Evolutionary conservation across 1,139 yeast species (phyloP), one percentile per base, ranked within the genome.

Genomic region (Yamadazyma dendronema): DNA sequence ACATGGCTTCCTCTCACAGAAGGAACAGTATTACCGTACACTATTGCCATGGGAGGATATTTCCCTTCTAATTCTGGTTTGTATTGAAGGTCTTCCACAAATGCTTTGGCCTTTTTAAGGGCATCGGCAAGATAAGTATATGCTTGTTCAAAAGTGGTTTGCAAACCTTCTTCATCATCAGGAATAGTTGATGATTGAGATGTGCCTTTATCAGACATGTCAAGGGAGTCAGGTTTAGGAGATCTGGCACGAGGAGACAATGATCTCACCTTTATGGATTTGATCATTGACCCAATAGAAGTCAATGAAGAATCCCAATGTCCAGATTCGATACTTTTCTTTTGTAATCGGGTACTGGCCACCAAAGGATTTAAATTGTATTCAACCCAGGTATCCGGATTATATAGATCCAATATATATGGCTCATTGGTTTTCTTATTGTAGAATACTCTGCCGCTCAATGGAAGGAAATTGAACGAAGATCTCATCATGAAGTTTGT

Each of bases 401-500:
- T 82, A 52, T 85, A 89, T 48, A 77, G 85, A 61, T 89, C 95
- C 30, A 88, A 57, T 43, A 79, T 78, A 52, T 79, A 81, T 37
- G 72, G 67, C 48, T 81, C 78, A 28, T 72, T 67, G 0, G 84
- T 76, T 3, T 71, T 62, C 31, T 61, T 68, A 53, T 88, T 81
- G 35, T 79, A 77, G 55, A 88, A 88, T 31, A 87, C 80, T 23
- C 79, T 69, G 4, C 95, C 95, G 48, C 77, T 74, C 11, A 78
- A 58, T 0, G 97, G 97, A 29, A 89, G 59, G 56, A 89, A 88
- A 27, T 79, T 71, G 58, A 77, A 88, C 38, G 90, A 79, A 26
- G 92, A 82, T 51, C 97, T 72, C 95, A 89, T 87, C 69, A 87
- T 78, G 57, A 89, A 89, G 54, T 86, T 88, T 8, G 83, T 84